Evolutionary conservation across 2,329 filamentous ascomycete species (phyloP), one percentile per base, ranked within the genome.

Genomic region (Ceratocystis harringtonii): DNA sequence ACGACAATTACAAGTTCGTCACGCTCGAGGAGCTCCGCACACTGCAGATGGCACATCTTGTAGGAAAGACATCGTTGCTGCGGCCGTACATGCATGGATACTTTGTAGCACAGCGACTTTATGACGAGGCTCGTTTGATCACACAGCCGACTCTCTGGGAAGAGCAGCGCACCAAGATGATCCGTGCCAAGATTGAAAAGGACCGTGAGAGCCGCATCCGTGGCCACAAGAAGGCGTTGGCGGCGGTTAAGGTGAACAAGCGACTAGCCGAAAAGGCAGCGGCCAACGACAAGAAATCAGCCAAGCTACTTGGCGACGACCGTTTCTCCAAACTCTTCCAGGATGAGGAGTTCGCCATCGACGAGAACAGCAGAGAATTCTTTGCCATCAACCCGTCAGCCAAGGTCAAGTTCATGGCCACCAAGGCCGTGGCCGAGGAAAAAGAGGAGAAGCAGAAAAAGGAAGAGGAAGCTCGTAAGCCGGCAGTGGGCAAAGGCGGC

Each of bases 1-100:
- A 99, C 78, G 94, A 99, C 76, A 97, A 99, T 76, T 97, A 92
- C 84, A 99, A 97, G 77, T 99, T 99, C 83, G 80, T 99, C 72
- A 96, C 92, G 1, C 75, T 90, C 68, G 85, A 89, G 55, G 92
- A 99, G 74, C 80, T 99, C 64, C 88, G 89, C 71, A 84, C 87
- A 44, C 82, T 99, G 69, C 95, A 90, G 73, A 76, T 99, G 72
- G 87, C 89, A 64, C 92, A 97, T 73, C 80, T 99, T 61, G 82
- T 99, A 66, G 92, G 92, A 69, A 92, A 90, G 71, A 95, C 91
- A 32, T 94, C 89, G 72, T 78, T 97, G 22, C 79, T 99, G 50
- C 83, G 92, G 57, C 94, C 94, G 55, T 99, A 99, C 73, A 99
- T 99, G 95, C 94, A 99, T 74, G 95, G 94, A 70, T 97, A 94